A percentile compares a stretch with the other conserved stretches of the same genome.
Conservation (phyloP, 805 yeast species). For the Candida manassasensis region DNA sequence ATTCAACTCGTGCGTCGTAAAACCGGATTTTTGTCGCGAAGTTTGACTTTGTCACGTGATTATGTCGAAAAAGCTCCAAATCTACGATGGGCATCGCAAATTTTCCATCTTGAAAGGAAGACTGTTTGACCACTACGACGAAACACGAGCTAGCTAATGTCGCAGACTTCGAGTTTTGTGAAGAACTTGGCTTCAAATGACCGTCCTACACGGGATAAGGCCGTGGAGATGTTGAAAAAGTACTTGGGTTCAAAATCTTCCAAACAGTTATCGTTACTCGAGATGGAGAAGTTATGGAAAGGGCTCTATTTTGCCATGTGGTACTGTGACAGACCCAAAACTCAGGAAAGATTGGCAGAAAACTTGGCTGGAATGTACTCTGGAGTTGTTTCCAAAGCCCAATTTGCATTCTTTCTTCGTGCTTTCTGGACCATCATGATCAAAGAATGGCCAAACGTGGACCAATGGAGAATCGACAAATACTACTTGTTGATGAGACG, state of each 20-base stretch:
- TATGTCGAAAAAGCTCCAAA: background rate
- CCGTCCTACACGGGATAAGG: conserved; percentile 67
- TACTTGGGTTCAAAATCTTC: conserved; percentile 45
- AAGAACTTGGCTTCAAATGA: conserved; percentile 82
- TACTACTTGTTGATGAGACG: conserved; percentile 77
- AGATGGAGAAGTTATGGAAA: conserved; percentile 85
- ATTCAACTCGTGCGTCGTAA: too few relatives aligned
- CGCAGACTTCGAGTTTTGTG: conserved; percentile 52
- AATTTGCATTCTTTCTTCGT: conserved; percentile 47
- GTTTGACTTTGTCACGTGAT: conserved; percentile 1
- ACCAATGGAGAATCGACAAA: conserved; percentile 84
- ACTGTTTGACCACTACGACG: too few relatives aligned
- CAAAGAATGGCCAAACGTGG: conserved; percentile 81
- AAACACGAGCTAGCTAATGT: conserved; percentile 9
- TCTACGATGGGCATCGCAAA: background rate
- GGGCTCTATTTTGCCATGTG: conserved; percentile 96
- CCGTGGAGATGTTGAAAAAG: conserved; percentile 59
- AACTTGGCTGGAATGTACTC: conserved; percentile 59
- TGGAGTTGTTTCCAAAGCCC: conserved; percentile 30
- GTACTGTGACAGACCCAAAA: conserved; percentile 90
- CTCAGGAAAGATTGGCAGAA: conserved; percentile 81
- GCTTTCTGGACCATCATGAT: conserved; percentile 80
- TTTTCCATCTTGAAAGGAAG: background rate
- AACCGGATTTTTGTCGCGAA: too few relatives aligned
- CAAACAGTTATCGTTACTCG: conserved; percentile 43